Evolutionary conservation across 176 grass and related monocot species (phyloP).

Genomic region (Tuctoria greenei): DNA sequence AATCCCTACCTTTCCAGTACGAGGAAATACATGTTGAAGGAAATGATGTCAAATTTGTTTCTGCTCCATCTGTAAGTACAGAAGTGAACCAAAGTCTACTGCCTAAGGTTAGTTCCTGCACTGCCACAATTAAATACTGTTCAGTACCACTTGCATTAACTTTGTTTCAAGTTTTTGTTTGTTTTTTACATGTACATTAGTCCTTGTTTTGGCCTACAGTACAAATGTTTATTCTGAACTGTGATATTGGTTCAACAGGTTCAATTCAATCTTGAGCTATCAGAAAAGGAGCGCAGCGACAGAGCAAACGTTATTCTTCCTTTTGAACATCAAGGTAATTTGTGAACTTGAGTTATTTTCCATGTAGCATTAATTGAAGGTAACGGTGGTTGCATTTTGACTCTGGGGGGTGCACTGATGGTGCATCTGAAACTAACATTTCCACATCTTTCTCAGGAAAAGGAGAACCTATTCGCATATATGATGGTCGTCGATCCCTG

Average conservation of each 20-base stretch:
- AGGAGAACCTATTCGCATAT: slow-evolving; percentile 65
- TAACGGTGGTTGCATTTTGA: slow-evolving; percentile 12
- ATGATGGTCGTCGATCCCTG: slow-evolving; percentile 70
- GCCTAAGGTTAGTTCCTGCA: slow-evolving; percentile 69
- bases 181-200: neutral
- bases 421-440: slow-evolving; percentile 14
- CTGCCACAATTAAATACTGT: neutral
- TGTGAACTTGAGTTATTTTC: neutral
- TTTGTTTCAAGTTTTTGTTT: neutral
- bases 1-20: slow-evolving; percentile 37
- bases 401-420: slow-evolving; percentile 1
- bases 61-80: slow-evolving; percentile 44
- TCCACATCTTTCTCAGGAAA: slow-evolving; percentile 55
- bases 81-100: slow-evolving; percentile 68
- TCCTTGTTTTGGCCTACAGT: slow-evolving; percentile 2
- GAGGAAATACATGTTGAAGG: slow-evolving; percentile 68
- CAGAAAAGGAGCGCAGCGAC: slow-evolving; percentile 78
- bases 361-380: neutral
- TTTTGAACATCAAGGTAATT: slow-evolving; percentile 91
- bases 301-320: slow-evolving; percentile 92
- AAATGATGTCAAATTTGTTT: slow-evolving; percentile 63
- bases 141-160: neutral
- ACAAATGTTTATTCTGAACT: slow-evolving; percentile 15
- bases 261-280: slow-evolving; percentile 91
- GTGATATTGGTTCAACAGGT: slow-evolving; percentile 55